phyloP scores from a whole-genome alignment of 768 basidiomycete species.

The Lyophyllum semitale region DNA sequence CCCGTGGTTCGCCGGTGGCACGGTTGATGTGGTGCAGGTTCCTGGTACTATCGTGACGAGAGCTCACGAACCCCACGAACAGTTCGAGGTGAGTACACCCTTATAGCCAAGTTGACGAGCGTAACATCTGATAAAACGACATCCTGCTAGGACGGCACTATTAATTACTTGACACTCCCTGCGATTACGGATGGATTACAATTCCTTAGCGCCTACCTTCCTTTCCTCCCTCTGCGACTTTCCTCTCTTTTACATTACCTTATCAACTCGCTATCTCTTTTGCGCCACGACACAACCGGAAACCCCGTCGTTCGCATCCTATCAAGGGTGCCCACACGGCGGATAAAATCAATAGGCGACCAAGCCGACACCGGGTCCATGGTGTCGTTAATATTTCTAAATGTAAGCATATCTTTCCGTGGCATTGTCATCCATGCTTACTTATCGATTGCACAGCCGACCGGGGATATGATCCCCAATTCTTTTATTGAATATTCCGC shows the following conservation, averaged over 20 bases:
- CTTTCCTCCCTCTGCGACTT: constrained; percentile 76
- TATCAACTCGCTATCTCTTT: constrained; percentile 49
- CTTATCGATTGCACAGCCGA: constrained; percentile 43
- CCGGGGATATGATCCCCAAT: constrained; percentile 67
- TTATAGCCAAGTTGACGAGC: background rate
- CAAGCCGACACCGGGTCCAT: constrained; percentile 67
- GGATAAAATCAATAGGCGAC: constrained; percentile 59
- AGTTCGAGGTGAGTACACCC: constrained; percentile 65
- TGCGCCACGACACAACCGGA: constrained; percentile 64
- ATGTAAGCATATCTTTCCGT: constrained; percentile 41
- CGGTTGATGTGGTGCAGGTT: constrained; percentile 81
- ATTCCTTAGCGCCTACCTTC: constrained; percentile 77
- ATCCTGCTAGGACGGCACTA: constrained; percentile 70
- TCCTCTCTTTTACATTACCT: constrained; percentile 69
- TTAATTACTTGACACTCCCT: constrained; percentile 77
- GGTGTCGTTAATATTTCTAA: constrained; percentile 62
- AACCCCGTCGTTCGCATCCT: constrained; percentile 68
- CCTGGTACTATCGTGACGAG: constrained; percentile 71
- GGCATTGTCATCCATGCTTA: background rate
- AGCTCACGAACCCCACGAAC: constrained; percentile 61
- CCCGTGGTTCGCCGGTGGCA: constrained; percentile 87
- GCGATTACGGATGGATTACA: constrained; percentile 80
- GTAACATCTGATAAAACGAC: background rate
- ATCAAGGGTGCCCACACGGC: constrained; percentile 58
- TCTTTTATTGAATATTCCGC: constrained; percentile 76